Evolutionary conservation across 2,329 filamentous ascomycete species (phyloP), one percentile per base, ranked within the genome.

Genomic region (Trichoderma polysporum): DNA sequence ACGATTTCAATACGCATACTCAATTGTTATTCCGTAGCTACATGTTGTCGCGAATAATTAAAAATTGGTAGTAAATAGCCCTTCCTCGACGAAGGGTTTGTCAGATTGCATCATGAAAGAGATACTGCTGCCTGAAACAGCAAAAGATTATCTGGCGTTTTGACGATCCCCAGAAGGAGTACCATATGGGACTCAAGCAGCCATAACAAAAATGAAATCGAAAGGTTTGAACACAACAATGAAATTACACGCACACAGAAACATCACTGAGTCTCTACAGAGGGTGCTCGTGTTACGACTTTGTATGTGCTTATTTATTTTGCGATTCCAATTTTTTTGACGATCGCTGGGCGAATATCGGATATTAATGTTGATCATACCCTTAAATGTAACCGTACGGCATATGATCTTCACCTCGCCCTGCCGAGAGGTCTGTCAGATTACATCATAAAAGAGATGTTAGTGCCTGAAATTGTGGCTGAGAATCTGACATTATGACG

Each of bases 41-140:
- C n/a, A n/a, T n/a, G n/a, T n/a, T n/a, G n/a, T n/a, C n/a, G n/a
- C n/a, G n/a, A 39, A 58, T 35, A 33, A 35, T 22, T 45, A 59
- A 59, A 25, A 33, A 31, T 35, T 58, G 35, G n/a, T 59, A 49
- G 27, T 22, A 33, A 59, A 35, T 35, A 22, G 7, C 25, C 4
- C 0, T 1, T 0, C 17, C 10, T 35, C 56, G 22, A 5, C 27
- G 19, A 10, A 6, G 47, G 8, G 17, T 3, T 27, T 47, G 56
- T 59, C 56, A 59, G 56, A 59, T 59, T 59, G 39, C 56, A 59
- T 59, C 56, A 59, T 49, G 27, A 59, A 47, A 19, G 27, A 59
- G 4, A 35, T 9, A 15, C 13, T 5, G 56, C 8, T 25, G 39
- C 41, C 33, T n/a, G 33, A 19, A 22, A 59, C 8, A 59, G 56